A percentile compares a stretch with the other conserved stretches of the same genome.
Conservation (phyloP, 2,329 filamentous ascomycete species). For the Ceratocystiopsis sp. region DNA sequence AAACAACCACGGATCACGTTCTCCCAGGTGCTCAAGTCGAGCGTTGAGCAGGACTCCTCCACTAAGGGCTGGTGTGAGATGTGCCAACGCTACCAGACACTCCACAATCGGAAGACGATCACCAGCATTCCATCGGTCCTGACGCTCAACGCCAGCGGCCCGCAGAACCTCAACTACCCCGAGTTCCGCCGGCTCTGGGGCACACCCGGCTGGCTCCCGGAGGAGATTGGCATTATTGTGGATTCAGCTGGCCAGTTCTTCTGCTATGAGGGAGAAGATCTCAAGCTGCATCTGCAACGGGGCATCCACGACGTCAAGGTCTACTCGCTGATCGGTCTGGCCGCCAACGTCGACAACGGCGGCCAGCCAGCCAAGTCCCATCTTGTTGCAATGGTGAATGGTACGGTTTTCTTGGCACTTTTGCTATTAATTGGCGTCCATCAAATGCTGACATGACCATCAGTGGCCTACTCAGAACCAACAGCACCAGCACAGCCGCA, state of each 20-base stretch:
- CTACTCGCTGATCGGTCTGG: slow-evolving; percentile 81
- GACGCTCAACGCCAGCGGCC: slow-evolving; percentile 60
- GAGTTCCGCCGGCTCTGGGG: slow-evolving; percentile 75
- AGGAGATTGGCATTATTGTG: slow-evolving; percentile 84
- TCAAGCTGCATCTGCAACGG: slow-evolving; percentile 62
- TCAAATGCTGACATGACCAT: not conserved
- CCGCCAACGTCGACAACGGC: slow-evolving; percentile 75
- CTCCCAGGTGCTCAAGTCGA: slow-evolving; percentile 80
- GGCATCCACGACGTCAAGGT: slow-evolving; percentile 69
- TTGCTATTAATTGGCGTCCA: not conserved
- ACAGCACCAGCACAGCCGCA: slow-evolving; percentile 43
- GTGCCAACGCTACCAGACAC: slow-evolving; percentile 79
- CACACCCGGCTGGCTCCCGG: slow-evolving; percentile 76
- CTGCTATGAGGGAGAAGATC: slow-evolving; percentile 84
- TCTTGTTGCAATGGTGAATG: slow-evolving; percentile 80
- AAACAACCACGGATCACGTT: slow-evolving; percentile 49
- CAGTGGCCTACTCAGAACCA: slow-evolving; percentile 49
- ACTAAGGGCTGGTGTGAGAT: slow-evolving; percentile 86
- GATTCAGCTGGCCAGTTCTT: slow-evolving; percentile 73
- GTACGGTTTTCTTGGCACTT: slow-evolving; percentile 23
- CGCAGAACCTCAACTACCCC: slow-evolving; percentile 36
- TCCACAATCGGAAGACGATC: slow-evolving; percentile 71
- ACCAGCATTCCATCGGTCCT: slow-evolving; percentile 70
- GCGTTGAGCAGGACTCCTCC: slow-evolving; percentile 75
- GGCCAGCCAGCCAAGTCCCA: slow-evolving; percentile 69